Evolutionary conservation across 345 rosid genomes (phyloP), one percentile per base, ranked within the genome.

Genomic region (Trapa bicornis): DNA sequence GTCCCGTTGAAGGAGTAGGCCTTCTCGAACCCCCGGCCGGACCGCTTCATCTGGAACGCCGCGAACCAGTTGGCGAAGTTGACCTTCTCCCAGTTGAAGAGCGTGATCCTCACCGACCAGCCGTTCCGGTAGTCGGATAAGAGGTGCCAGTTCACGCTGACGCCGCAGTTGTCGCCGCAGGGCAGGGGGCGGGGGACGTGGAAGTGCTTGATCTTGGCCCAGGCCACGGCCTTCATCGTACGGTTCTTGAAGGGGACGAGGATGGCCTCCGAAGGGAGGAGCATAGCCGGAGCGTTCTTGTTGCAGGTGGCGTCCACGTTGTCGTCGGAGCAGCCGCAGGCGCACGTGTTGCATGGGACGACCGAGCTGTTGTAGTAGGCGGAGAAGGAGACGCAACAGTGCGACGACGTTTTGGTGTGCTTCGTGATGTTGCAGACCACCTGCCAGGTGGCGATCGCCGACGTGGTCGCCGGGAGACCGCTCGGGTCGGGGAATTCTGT

Each of bases 311-410:
- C 29, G 29, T 22, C 29, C 29, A 22, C 29, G 29, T 62, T 50
- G 7, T 69, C 45, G 12, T 82, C 57, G 6, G 78, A 64, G 69
- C 97, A 91, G 17, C 97, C 99, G 6, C 99, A 95, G 4, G 99
- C 96, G 9, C 99, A 91, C 2, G 99, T 91, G 61, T 76, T 79
- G 70, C 97, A 95, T 1, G 99, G 99, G 67, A 95, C 68, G 12
- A 83, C 87, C 1, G 95, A 87, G 38, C 73, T 80, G 60, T 85
- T 89, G 81, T 86, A 91, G 74, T 79, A 95, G 1, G 99, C 96
- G 14, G 97, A 87, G 83, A 85, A 91, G 3, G 97, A 87, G 22
- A 95, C 99, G 41, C 99, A 95, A 65, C 97, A 95, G 38, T 79
- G 77, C 0, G 96, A 64, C 32, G 82, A 75, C 13, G 75, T 80